Percentiles rank a stretch among this genome's conserved stretches.
These are phyloP conservation scores for Apophysomyces variabilis DNA, from an alignment of 371 early-diverging fungal genomes.

Conservation along the genomic window DNA sequence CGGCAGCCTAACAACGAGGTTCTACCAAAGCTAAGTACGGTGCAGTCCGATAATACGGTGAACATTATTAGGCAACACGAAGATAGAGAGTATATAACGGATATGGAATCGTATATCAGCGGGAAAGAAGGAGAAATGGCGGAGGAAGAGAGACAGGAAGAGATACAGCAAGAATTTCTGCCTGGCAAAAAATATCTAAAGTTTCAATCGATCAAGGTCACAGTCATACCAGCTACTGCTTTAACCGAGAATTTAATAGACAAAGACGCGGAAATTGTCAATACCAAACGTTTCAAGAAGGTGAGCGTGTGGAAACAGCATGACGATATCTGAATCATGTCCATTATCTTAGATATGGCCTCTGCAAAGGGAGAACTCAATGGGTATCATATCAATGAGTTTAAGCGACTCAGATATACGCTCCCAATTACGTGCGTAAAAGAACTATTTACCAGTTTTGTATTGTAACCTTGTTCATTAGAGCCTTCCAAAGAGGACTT, in stretches of 20 bases:
- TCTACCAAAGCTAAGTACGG: too few species aligned
- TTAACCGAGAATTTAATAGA: not conserved
- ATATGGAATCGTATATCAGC: too few species aligned
- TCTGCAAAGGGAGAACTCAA: not conserved
- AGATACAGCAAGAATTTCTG: not conserved
- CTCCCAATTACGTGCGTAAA: not conserved
- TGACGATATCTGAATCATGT: not conserved
- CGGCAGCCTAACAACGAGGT: too few species aligned
- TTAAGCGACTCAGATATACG: not conserved
- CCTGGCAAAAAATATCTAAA: not conserved
- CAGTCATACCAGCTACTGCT: not conserved
- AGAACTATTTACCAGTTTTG: not conserved
- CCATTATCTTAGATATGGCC: not conserved
- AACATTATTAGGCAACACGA: too few species aligned
- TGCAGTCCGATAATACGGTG: too few species aligned
- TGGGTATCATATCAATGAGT: not conserved
- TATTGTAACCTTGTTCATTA: not conserved
- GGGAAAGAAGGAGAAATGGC: not conserved
- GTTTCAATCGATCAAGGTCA: not conserved
- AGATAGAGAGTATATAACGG: too few species aligned
- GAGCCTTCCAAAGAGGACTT: not conserved
- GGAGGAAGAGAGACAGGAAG: not conserved
- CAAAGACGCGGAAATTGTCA: not conserved
- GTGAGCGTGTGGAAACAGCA: not conserved
- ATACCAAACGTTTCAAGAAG: not conserved